Percentiles rank a stretch among this genome's conserved stretches.
These are phyloP conservation scores for Periglandula ipomoeae DNA, from an alignment of 2,329 filamentous ascomycete species.

Conservation along the genomic window DNA sequence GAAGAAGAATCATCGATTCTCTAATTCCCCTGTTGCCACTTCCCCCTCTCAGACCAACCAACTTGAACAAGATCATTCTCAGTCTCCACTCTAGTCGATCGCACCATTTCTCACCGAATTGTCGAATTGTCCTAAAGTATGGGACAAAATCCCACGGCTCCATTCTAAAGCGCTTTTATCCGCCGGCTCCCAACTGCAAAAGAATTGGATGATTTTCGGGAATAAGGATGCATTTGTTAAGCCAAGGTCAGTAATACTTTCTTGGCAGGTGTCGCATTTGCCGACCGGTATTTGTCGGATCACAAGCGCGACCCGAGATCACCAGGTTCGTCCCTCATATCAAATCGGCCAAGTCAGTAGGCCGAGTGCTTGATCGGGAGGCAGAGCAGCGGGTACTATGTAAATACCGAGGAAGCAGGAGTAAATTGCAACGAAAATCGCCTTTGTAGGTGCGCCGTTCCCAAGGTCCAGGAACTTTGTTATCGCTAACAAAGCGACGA, in stretches of 20 bases:
- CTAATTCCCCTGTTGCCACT: neutral
- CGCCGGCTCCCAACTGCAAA: neutral
- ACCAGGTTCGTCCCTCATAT: too few relatives aligned
- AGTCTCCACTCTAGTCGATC: neutral
- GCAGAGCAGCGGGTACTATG: too few relatives aligned
- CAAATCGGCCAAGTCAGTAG: too few relatives aligned
- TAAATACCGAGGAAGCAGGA: too few relatives aligned
- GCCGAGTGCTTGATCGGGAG: too few relatives aligned
- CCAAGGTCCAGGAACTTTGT: too few relatives aligned
- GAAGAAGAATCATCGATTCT: too few relatives aligned
- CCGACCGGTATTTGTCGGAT: neutral
- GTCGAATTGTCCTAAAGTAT: neutral
- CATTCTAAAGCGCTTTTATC: neutral
- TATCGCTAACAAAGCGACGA: too few relatives aligned
- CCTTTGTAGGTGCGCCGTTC: too few relatives aligned
- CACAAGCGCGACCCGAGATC: too few relatives aligned
- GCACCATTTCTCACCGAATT: slow-evolving; percentile 1
- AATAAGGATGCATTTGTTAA: neutral
- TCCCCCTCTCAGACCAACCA: neutral
- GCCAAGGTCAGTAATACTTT: too few relatives aligned
- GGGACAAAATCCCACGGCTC: neutral
- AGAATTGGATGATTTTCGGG: neutral
- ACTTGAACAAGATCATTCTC: neutral
- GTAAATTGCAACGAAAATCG: too few relatives aligned
- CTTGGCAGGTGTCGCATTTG: neutral